Percentiles rank a stretch among this genome's conserved stretches.
These are phyloP conservation scores for Panaeolus cyanescens DNA, from an alignment of 768 basidiomycete species.

Conservation along the genomic window DNA sequence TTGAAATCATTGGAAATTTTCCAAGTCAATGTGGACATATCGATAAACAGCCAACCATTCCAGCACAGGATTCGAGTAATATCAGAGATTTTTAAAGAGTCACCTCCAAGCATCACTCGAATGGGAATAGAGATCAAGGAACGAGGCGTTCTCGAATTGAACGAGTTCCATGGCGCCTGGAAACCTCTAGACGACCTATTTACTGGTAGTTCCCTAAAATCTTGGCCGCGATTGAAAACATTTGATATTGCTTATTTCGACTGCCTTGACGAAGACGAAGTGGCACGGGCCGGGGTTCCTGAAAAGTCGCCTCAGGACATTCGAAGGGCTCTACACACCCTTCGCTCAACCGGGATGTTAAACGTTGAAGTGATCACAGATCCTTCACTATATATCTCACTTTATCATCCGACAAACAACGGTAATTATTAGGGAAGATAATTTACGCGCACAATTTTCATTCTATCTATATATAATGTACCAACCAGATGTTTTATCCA, in stretches of 20 bases:
- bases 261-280: neutral
- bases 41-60: neutral
- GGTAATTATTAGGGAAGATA: neutral
- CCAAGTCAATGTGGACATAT: neutral
- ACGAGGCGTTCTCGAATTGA: neutral
- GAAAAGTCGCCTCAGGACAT: neutral
- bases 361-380: neutral
- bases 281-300: neutral
- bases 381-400: neutral
- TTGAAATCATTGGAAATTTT: neutral
- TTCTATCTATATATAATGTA: too few species aligned
- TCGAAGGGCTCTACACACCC: neutral
- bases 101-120: neutral
- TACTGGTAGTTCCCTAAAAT: neutral
- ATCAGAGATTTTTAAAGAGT: neutral
- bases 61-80: neutral
- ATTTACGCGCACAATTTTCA: too few species aligned
- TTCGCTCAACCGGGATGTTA: neutral
- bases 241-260: neutral
- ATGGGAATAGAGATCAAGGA: neutral
- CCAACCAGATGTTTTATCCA: neutral
- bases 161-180: neutral
- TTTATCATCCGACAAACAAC: neutral
- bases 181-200: neutral
- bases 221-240: neutral